Percentiles rank a stretch among this genome's conserved stretches.
phyloP scores from a whole-genome alignment of 371 early-diverging fungal species.

The Mucor plumbeus region DNA sequence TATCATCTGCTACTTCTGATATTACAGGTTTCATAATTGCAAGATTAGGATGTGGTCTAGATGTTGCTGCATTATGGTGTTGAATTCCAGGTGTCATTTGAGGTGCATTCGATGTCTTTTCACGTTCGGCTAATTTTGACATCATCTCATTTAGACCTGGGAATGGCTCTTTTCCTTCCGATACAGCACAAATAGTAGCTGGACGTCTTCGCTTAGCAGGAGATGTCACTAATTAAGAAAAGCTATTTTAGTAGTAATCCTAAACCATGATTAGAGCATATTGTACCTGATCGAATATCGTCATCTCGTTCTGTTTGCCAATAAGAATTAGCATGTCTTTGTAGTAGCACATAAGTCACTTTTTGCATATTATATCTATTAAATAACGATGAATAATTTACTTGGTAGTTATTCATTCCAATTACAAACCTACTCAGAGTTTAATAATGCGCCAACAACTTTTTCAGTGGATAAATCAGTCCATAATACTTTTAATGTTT shows the following conservation, averaged over 20 bases:
- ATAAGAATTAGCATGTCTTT: constrained; percentile 50
- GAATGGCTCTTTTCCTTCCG: constrained; percentile 38
- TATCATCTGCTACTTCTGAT: constrained; percentile 8
- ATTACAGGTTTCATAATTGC: constrained; percentile 8
- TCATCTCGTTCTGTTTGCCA: constrained; percentile 52
- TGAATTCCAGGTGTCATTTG: constrained; percentile 20
- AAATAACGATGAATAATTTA: not conserved
- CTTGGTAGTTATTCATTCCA: not conserved
- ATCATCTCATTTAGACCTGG: constrained; percentile 48
- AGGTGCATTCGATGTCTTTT: constrained; percentile 17
- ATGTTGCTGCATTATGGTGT: constrained; percentile 15
- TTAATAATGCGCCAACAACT: constrained; percentile 43
- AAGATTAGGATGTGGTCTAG: constrained; percentile 4
- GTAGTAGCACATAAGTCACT: constrained; percentile 53
- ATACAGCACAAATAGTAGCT: constrained; percentile 48
- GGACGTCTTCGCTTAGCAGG: constrained; percentile 50
- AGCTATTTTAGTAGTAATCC: not conserved
- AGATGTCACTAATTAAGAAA: constrained; percentile 20
- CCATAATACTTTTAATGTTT: constrained; percentile 52
- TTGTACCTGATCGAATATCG: constrained; percentile 40
- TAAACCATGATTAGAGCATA: no score
- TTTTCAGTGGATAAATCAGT: constrained; percentile 43
- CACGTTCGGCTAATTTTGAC: constrained; percentile 37
- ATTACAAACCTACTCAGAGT: constrained; percentile 41
- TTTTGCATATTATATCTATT: constrained; percentile 58